Base-by-base conservation (phyloP, 2,329 filamentous ascomycete genomes). In the Simplicillium sp. region DNA sequence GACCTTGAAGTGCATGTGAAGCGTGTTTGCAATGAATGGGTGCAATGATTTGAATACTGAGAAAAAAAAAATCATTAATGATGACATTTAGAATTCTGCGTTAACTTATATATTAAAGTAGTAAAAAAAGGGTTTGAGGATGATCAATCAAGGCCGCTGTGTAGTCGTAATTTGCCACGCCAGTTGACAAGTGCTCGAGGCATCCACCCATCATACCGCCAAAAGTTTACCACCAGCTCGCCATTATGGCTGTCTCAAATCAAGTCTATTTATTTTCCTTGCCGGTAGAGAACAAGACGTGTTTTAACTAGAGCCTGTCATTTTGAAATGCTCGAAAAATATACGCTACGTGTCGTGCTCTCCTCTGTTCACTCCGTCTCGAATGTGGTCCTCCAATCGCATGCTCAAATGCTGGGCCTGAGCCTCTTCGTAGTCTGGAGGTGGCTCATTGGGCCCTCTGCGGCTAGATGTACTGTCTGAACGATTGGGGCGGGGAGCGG, bases 401-500 rank as follows among this genome's bases (percentile, higher is more conserved):
- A 68, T 75, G 46, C 64, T 70, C 20, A 82, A 59, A 20, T 76
- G 75, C 51, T 81, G 77, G n/a, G 74, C 80, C 61, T 96, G 90
- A 20, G 86, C 85, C 60, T 95, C 87, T 54, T 96, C 88, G 56
- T 97, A 97, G 29, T 80, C 85, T 38, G 90, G 90, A 37, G 90
- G 90, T 5, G 89, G 87, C 56, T 92, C 89, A 62, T 80, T 54
- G 53, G 87, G 62, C 66, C 61, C 65, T 39, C 59, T 57, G 31
- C 61, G 57, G 47, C 57, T 64, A 11, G 59, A 56, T 25, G 57
- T 52, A 44, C 61, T 65, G 32, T 59, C 59, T 33, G 62, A 58
- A 16, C 56, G 55, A 42, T 54, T 51, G 34, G 53, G 54, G 15
- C 48, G 44, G 11, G 55, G 47, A 28, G 54, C 47, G 6, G 54